Evolutionary conservation across 345 rosid genomes (phyloP).

Genomic region (Geranium rotundifolium): DNA sequence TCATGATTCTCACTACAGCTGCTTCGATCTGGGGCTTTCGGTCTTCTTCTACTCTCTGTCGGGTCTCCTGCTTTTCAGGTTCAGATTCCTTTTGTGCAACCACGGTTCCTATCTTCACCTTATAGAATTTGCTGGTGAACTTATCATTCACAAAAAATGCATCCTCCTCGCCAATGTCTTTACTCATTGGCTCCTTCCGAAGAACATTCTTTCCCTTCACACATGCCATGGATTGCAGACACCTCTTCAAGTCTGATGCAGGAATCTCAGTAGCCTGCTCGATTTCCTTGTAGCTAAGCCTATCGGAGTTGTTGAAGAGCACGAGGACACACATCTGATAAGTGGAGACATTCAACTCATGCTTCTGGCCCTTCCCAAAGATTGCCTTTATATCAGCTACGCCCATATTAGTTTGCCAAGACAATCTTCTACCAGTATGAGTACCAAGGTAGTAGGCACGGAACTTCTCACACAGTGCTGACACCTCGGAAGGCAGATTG

Average conservation of each 20-base stretch:
- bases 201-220: slow-evolving; percentile 89
- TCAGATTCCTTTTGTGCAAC: slow-evolving; percentile 97
- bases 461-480: slow-evolving; percentile 88
- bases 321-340: slow-evolving; percentile 97
- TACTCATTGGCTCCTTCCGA: slow-evolving; percentile 94
- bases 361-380: slow-evolving; percentile 96
- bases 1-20: slow-evolving; percentile 95
- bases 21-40: slow-evolving; percentile 99
- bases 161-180: slow-evolving; percentile 87
- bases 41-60: slow-evolving; percentile 98
- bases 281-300: slow-evolving; percentile 80
- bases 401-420: slow-evolving; percentile 99
- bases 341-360: slow-evolving; percentile 92
- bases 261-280: slow-evolving; percentile 94
- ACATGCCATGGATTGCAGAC: slow-evolving; percentile 87
- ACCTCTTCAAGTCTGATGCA: slow-evolving; percentile 73
- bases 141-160: slow-evolving; percentile 75
- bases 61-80: slow-evolving; percentile 95
- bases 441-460: slow-evolving; percentile 93
- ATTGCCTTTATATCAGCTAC: slow-evolving; percentile 83
- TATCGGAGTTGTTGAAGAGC: slow-evolving; percentile 72
- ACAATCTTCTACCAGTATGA: slow-evolving; percentile 82
- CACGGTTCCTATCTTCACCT: slow-evolving; percentile 97
- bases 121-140: slow-evolving; percentile 84
- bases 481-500: slow-evolving; percentile 85